phyloP scores from a whole-genome alignment of 108 stramenopile genomes.

The Phaeodactylum tricornutum region DNA sequence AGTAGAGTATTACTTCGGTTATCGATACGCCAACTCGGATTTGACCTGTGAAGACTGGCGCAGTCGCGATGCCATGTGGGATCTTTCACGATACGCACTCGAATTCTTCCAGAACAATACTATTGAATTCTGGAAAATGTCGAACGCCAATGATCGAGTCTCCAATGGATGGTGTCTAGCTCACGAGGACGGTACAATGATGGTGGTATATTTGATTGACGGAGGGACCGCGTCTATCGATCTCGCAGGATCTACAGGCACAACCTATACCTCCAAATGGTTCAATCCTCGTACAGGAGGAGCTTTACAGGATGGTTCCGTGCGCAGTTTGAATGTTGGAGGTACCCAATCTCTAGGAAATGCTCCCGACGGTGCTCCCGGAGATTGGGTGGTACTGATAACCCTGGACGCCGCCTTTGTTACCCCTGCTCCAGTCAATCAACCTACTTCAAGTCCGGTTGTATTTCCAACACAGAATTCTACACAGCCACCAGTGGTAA shows the following conservation, averaged over 20 bases:
- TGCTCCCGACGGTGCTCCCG: neutral
- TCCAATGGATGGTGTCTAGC: neutral
- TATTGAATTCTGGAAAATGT: slow-evolving; percentile 1
- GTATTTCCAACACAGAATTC: too few relatives aligned
- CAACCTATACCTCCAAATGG: neutral
- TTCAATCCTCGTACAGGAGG: neutral
- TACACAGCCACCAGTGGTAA: too few relatives aligned
- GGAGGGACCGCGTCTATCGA: neutral
- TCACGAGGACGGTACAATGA: neutral
- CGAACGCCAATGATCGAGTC: neutral
- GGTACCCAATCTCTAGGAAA: neutral
- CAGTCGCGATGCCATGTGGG: neutral
- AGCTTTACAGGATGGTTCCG: neutral
- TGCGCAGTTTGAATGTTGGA: neutral
- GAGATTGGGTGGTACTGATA: too few relatives aligned
- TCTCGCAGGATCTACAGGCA: neutral
- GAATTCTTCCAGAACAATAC: slow-evolving; percentile 1
- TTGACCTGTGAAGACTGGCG: slow-evolving; percentile 1
- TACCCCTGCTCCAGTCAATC: too few relatives aligned
- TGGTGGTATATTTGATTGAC: slow-evolving; percentile 1
- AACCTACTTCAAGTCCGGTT: too few relatives aligned
- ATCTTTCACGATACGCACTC: neutral
- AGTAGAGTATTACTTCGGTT: slow-evolving; percentile 2
- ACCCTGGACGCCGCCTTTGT: too few relatives aligned
- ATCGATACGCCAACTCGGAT: neutral